These are phyloP conservation scores for Monosporascus cannonballus DNA, from an alignment of 2,329 filamentous ascomycete species.

Conservation along the genomic window DNA sequence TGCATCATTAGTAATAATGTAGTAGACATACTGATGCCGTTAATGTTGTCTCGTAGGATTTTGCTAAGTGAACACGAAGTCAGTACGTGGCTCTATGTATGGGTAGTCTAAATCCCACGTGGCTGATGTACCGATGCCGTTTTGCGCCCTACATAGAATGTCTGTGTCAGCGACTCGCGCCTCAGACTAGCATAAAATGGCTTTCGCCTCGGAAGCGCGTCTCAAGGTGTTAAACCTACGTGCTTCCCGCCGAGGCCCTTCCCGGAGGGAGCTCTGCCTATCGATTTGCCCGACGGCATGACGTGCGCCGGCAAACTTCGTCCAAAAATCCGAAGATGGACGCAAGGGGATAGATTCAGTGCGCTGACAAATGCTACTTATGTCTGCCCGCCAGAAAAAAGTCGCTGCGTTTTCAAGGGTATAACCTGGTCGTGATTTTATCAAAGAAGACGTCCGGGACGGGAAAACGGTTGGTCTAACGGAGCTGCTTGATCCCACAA, in stretches of 20 bases:
- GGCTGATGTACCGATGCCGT: constrained; percentile 1
- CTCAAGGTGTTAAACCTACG: background rate
- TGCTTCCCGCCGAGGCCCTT: background rate
- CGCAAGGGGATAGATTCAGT: background rate
- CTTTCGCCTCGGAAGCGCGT: too few relatives aligned
- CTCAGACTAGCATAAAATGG: background rate
- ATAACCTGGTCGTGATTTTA: too few relatives aligned
- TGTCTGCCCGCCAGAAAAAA: too few relatives aligned
- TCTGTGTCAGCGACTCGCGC: background rate
- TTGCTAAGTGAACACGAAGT: constrained; percentile 14
- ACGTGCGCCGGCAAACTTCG: background rate
- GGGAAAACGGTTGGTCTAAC: background rate
- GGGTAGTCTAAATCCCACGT: background rate
- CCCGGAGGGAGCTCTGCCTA: background rate
- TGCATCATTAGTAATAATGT: background rate
- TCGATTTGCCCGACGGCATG: background rate
- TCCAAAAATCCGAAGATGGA: background rate
- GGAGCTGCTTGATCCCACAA: background rate
- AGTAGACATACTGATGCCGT: constrained; percentile 24
- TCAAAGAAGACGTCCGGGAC: background rate
- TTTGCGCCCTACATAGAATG: background rate
- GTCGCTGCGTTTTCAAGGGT: too few relatives aligned
- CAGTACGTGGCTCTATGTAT: background rate
- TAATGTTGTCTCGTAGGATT: constrained; percentile 26
- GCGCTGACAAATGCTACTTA: too few relatives aligned